phyloP scores from a whole-genome alignment of 192 early-diverging fungal genomes.

The Tieghemiomyces parasiticus region DNA sequence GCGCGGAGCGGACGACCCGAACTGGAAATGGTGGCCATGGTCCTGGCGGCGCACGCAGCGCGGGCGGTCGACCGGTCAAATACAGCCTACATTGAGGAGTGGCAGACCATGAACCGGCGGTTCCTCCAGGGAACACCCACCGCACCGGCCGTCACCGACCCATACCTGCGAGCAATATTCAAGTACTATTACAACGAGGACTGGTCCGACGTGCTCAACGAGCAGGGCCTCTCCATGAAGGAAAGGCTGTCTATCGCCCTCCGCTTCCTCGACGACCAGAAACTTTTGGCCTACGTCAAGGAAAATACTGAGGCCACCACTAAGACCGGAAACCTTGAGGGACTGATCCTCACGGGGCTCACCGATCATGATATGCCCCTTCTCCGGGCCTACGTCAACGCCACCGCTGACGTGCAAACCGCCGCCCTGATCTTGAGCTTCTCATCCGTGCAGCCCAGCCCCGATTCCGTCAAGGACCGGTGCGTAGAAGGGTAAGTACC shows the following conservation, averaged over 20 bases:
- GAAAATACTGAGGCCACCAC: conserved; percentile 35
- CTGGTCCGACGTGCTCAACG: conserved; percentile 64
- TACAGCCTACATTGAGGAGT: conserved; percentile 16
- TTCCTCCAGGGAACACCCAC: conserved; percentile 16
- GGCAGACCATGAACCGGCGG: conserved; percentile 16
- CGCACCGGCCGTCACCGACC: too few relatives aligned
- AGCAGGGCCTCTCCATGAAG: conserved; percentile 50
- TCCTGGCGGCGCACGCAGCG: conserved; percentile 34
- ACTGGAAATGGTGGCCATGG: conserved; percentile 71
- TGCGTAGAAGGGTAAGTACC: conserved; percentile 37
- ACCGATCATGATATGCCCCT: conserved; percentile 47
- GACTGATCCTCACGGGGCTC: conserved; percentile 73
- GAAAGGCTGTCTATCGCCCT: conserved; percentile 76
- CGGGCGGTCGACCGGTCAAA: conserved; percentile 6
- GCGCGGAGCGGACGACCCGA: conserved; percentile 19
- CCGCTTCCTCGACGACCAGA: conserved; percentile 64
- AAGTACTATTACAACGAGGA: conserved; percentile 66
- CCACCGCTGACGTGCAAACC: conserved; percentile 84
- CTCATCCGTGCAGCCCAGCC: conserved; percentile 13
- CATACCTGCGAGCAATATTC: conserved; percentile 85
- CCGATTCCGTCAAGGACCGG: conserved; percentile 14
- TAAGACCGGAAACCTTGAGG: conserved; percentile 54
- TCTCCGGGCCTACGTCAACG: conserved; percentile 66
- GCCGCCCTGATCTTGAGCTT: conserved; percentile 52
- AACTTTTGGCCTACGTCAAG: conserved; percentile 50